Evolutionary conservation across 1,284 basidiomycete species (phyloP).

Genomic region (Agaricales sp.): DNA sequence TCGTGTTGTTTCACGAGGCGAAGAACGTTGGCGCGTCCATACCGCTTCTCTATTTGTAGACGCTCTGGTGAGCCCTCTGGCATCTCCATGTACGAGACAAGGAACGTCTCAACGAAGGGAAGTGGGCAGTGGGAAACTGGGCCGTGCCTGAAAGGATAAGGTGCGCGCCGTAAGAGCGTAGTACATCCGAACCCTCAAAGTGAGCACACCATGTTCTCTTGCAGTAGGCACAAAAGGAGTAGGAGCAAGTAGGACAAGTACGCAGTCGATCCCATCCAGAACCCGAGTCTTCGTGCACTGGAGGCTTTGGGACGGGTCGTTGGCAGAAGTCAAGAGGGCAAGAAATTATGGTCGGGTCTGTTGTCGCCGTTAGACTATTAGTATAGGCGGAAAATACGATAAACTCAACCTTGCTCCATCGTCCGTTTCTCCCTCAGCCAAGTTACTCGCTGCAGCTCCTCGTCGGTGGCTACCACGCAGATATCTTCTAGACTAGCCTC

Average conservation of each 20-base stretch:
- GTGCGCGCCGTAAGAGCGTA: no score
- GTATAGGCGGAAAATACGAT: background rate
- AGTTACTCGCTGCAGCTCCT: background rate
- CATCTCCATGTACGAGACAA: background rate
- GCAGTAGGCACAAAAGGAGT: slow-evolving; percentile 2
- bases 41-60: background rate
- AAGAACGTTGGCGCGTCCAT: background rate
- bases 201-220: background rate
- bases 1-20: background rate
- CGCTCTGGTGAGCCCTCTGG: background rate
- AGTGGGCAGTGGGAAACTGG: background rate
- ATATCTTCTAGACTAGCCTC: background rate
- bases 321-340: slow-evolving; percentile 3
- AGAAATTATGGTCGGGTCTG: slow-evolving; percentile 1
- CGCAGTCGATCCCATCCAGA: slow-evolving; percentile 2
- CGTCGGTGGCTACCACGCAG: background rate
- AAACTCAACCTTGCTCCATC: background rate
- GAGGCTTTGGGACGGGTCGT: background rate
- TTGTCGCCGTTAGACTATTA: background rate
- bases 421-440: background rate
- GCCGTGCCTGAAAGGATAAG: background rate
- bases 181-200: no score
- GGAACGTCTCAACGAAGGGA: background rate
- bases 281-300: background rate
- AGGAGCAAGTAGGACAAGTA: background rate